Conservation (phyloP, 2,329 filamentous ascomycete genomes). For the Hypoxylon sp. region DNA sequence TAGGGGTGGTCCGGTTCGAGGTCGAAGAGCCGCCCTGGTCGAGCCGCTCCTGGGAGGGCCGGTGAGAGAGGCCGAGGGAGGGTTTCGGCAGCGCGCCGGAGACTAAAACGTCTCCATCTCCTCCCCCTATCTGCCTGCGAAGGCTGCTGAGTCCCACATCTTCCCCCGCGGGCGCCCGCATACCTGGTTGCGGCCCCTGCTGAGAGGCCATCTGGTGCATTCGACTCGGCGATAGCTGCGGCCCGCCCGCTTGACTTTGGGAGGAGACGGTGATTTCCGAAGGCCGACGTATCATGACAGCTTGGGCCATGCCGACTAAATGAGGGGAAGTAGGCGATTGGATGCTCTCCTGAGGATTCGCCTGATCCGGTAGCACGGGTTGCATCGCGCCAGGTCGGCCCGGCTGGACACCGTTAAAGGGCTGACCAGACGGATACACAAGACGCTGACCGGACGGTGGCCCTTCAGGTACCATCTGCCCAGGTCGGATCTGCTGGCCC, state of each 20-base stretch:
- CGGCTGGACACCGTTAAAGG: constrained; percentile 22
- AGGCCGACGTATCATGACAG: constrained; percentile 37
- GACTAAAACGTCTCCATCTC: constrained; percentile 12
- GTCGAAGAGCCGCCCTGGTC: constrained; percentile 20
- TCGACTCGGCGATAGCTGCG: constrained; percentile 18
- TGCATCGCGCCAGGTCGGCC: constrained; percentile 26
- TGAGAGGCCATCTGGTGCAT: constrained; percentile 32
- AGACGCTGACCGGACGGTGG: constrained; percentile 40
- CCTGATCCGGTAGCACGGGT: constrained; percentile 18
- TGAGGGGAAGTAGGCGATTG: constrained; percentile 21
- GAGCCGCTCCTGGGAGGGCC: constrained; percentile 34
- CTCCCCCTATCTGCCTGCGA: constrained; percentile 4
- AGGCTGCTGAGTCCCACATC: constrained; percentile 6
- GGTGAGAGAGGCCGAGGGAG: constrained; percentile 31
- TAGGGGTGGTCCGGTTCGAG: constrained; percentile 36
- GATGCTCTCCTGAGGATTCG: background rate
- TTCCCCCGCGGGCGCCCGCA: constrained; percentile 28
- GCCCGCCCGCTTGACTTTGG: constrained; percentile 21
- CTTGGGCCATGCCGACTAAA: constrained; percentile 34
- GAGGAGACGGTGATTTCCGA: constrained; percentile 41
- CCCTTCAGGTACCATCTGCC: constrained; percentile 37
- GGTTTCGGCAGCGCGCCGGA: constrained; percentile 15
- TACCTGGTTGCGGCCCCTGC: constrained; percentile 31
- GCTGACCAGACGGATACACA: constrained; percentile 39
- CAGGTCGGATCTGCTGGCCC: constrained; percentile 34